Percentiles rank a stretch among this genome's conserved stretches.
Evolutionary conservation across 2,329 filamentous ascomycete genomes (phyloP).

Genomic region (Xylariaceae sp.): DNA sequence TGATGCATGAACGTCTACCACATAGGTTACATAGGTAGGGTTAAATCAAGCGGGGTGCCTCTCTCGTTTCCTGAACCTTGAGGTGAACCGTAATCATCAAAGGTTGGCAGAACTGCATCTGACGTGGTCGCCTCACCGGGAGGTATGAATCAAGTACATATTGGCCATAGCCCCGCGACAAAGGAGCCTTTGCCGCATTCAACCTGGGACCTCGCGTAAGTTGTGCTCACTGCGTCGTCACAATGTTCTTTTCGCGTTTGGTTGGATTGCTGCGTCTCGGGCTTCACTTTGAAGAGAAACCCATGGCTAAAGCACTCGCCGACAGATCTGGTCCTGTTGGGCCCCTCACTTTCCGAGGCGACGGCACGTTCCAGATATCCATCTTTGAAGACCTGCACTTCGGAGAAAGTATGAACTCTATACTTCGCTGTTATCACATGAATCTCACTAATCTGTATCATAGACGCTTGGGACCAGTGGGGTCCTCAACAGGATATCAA

Average conservation of each 20-base stretch:
- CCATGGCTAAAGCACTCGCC: slow-evolving; percentile 24
- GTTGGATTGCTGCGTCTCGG: slow-evolving; percentile 11
- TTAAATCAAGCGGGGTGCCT: too few species aligned
- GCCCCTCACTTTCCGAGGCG: slow-evolving; percentile 41
- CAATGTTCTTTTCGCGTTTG: slow-evolving; percentile 6
- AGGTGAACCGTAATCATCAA: too few species aligned
- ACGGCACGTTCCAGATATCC: slow-evolving; percentile 55
- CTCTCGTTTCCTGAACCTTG: too few species aligned
- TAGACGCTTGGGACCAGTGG: slow-evolving; percentile 50
- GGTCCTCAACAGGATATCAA: slow-evolving; percentile 58
- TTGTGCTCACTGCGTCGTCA: slow-evolving; percentile 8
- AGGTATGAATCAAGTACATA: slow-evolving; percentile 34
- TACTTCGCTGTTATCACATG: background rate
- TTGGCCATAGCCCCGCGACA: slow-evolving; percentile 24
- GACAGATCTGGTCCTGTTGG: slow-evolving; percentile 22
- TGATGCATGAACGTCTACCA: slow-evolving; percentile 9
- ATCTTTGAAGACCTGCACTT: slow-evolving; percentile 74
- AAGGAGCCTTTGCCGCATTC: slow-evolving; percentile 2
- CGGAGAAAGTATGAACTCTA: slow-evolving; percentile 60
- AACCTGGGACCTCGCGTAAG: slow-evolving; percentile 16
- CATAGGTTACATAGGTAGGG: background rate
- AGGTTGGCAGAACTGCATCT: too few species aligned
- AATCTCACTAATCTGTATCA: background rate
- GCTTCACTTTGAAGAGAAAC: slow-evolving; percentile 11
- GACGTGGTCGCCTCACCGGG: background rate